Base-by-base conservation (phyloP, 805 yeast species). In the Schizosaccharomyces cryophilus region DNA sequence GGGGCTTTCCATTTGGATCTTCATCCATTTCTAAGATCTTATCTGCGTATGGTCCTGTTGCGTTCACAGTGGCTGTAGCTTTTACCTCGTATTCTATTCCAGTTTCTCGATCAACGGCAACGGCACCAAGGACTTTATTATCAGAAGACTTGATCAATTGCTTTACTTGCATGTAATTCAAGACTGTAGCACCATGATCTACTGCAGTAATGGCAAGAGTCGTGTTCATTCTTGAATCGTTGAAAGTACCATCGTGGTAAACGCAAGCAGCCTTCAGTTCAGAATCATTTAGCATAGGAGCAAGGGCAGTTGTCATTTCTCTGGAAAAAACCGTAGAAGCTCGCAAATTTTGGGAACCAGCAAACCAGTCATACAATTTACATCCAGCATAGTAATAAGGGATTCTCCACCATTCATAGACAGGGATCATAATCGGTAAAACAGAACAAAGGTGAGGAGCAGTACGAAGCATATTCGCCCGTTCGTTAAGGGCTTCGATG, bases 21-120 rank as follows among this genome's bases (percentile, higher is more conserved):
- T 82, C 78, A 72, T 89, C 96, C 90, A 89, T 85, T 69, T 87
- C 87, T 69, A 94, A 78, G 63, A 89, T 75, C 56, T 77, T 75
- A 72, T 89, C 97, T 64, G 90, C 81, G 72, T 82, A 85, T 61
- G 97, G 96, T 61, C 97, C 97, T 56, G 96, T 89, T 42, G 96
- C 96, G 69, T 88, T 89, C 56, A 89, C 84, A 38, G 87, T 82
- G 55, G 83, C 77, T 61, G 61, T 63, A 73, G 66, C 64, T 40
- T 64, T 38, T 58, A 64, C 54, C 15, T 54, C 15, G 21, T 61
- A 58, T 62, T 59, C 61, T 19, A 60, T 62, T 47, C 65, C 66
- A 56, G 54, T 58, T 42, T 31, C 69, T 17, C 64, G 74, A 72
- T 89, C 95, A 61, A 72, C 72, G 19, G 88, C 95, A 63, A 79